Percentiles rank a stretch among this genome's conserved stretches.
These are phyloP conservation scores for Chytriomyces hyalinus DNA, from an alignment of 192 early-diverging fungal genomes.

Conservation along the genomic window DNA sequence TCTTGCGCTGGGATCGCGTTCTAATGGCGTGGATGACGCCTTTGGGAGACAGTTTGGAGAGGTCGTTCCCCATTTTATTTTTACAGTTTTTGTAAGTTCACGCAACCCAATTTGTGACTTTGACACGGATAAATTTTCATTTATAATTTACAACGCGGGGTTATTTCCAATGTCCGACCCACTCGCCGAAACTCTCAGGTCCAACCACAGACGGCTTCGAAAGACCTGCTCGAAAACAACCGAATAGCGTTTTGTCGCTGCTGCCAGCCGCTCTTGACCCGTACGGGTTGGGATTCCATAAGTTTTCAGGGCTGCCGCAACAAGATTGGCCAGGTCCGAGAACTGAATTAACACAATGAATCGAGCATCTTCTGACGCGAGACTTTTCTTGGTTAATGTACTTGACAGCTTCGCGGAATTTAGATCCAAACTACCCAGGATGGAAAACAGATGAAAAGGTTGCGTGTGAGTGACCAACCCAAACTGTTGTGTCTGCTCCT, in stretches of 20 bases:
- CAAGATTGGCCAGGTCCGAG: constrained; percentile 25
- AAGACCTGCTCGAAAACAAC: constrained; percentile 19
- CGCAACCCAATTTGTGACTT: no score
- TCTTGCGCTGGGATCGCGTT: no score
- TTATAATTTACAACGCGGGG: no score
- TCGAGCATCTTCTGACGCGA: neutral
- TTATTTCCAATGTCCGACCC: no score
- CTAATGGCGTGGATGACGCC: no score
- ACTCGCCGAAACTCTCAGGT: no score
- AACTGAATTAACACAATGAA: constrained; percentile 36
- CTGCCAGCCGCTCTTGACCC: constrained; percentile 28
- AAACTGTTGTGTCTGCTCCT: neutral
- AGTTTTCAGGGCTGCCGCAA: constrained; percentile 21
- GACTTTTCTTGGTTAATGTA: constrained; percentile 17
- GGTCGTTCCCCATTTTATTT: no score
- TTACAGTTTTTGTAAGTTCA: no score
- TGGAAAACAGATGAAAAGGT: neutral
- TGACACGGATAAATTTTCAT: no score
- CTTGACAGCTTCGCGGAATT: constrained; percentile 29
- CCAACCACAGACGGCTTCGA: no score
- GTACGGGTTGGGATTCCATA: constrained; percentile 34
- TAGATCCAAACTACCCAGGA: constrained; percentile 29
- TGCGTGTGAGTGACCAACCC: neutral
- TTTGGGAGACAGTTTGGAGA: no score
- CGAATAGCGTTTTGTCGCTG: constrained; percentile 18